Conservation (phyloP, 75 land plant species). For the Isoetes taiwanensis region DNA sequence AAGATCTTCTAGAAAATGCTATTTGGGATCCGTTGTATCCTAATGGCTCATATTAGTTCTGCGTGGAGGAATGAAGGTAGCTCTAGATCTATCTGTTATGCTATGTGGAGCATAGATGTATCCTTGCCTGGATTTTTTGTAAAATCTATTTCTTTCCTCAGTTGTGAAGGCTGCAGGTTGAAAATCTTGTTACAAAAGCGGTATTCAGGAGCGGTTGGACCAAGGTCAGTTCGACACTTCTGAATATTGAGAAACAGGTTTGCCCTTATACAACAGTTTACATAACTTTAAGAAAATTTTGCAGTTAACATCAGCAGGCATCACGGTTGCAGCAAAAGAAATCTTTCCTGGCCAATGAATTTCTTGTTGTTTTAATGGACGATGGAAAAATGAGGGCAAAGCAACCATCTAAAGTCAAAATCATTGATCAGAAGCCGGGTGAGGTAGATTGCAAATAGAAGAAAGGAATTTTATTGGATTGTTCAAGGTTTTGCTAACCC, state of each 20-base stretch:
- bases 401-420: too few species aligned
- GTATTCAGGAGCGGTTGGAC: constrained; percentile 14
- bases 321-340: too few species aligned
- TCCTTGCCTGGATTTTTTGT: not conserved
- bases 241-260: constrained; percentile 33
- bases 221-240: constrained; percentile 33
- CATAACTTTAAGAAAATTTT: too few species aligned
- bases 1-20: constrained; percentile 6
- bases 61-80: constrained; percentile 24
- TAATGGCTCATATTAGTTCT: constrained; percentile 17
- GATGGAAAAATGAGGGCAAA: too few species aligned
- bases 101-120: not conserved
- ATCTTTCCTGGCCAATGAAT: too few species aligned
- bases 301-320: too few species aligned
- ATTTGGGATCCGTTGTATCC: constrained; percentile 19
- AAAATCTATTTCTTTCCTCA: not conserved
- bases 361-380: too few species aligned
- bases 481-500: too few species aligned
- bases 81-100: not conserved
- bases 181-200: constrained; percentile 33
- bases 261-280: not conserved
- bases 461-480: too few species aligned
- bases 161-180: constrained; percentile 11
- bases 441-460: too few species aligned
- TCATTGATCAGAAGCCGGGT: too few species aligned